Evolutionary conservation across 805 yeast genomes (phyloP).

Genomic region (Teunomyces gatunensis): DNA sequence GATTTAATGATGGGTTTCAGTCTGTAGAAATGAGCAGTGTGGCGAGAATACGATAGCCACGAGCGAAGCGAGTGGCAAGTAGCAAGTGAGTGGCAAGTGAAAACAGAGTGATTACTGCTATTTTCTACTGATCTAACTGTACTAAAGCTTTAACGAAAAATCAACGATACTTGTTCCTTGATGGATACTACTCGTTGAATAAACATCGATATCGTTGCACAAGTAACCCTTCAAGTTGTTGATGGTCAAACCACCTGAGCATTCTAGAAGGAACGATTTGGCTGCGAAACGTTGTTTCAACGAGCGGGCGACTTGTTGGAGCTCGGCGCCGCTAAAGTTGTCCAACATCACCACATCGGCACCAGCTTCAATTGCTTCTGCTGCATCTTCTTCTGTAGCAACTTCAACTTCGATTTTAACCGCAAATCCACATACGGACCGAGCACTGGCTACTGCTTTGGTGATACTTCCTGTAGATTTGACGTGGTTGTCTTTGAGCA

Average conservation of each 20-base stretch:
- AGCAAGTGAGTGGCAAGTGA: too few species aligned
- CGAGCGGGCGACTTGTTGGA: slow-evolving; percentile 61
- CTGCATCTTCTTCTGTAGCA: slow-evolving; percentile 78
- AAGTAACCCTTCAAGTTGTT: slow-evolving; percentile 63
- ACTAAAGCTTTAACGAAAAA: slow-evolving; percentile 69
- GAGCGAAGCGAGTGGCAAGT: too few species aligned
- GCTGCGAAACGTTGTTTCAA: slow-evolving; percentile 58
- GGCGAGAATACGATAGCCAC: slow-evolving; percentile 32
- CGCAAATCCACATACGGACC: slow-evolving; percentile 82
- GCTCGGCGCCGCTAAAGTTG: slow-evolving; percentile 68
- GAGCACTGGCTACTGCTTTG: slow-evolving; percentile 73
- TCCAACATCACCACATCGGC: slow-evolving; percentile 96
- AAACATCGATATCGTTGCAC: slow-evolving; percentile 80
- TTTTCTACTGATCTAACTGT: not conserved
- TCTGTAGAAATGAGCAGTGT: slow-evolving; percentile 35
- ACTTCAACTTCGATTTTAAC: slow-evolving; percentile 92
- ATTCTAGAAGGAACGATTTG: slow-evolving; percentile 66
- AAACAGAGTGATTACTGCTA: not conserved
- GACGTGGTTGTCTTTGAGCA: slow-evolving; percentile 93
- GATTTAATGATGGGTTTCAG: slow-evolving; percentile 43
- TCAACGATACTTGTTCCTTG: slow-evolving; percentile 87
- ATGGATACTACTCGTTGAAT: slow-evolving; percentile 87
- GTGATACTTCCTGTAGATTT: slow-evolving; percentile 93
- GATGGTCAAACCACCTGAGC: slow-evolving; percentile 85
- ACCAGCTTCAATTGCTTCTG: slow-evolving; percentile 91